These are phyloP conservation scores for Cicer bijugum DNA, from an alignment of 306 rosid genomes.

Conservation along the genomic window DNA sequence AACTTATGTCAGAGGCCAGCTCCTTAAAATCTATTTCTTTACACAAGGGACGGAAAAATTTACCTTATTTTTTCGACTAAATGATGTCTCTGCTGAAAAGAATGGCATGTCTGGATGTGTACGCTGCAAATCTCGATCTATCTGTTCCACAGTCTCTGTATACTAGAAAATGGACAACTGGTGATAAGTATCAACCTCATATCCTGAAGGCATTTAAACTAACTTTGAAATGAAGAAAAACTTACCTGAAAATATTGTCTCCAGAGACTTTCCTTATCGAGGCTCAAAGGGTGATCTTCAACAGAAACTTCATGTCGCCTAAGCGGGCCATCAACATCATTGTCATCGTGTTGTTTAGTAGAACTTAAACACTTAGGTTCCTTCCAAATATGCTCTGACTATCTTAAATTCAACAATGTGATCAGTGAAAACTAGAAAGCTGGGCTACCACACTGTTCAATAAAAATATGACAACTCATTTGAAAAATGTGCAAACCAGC, in stretches of 20 bases:
- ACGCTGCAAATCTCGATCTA: slow-evolving; percentile 77
- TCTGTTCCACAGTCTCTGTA: slow-evolving; percentile 74
- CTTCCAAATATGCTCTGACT: slow-evolving; percentile 64
- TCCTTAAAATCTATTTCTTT: not conserved
- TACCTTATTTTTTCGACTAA: slow-evolving; percentile 70
- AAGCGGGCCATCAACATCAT: slow-evolving; percentile 61
- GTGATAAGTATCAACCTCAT: slow-evolving; percentile 28
- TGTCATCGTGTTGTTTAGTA: slow-evolving; percentile 45
- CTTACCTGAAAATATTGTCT: slow-evolving; percentile 66
- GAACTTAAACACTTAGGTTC: slow-evolving; percentile 49
- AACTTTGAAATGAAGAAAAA: slow-evolving; percentile 43
- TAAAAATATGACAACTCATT: slow-evolving; percentile 31
- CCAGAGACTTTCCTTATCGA: slow-evolving; percentile 74
- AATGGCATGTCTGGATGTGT: slow-evolving; percentile 82
- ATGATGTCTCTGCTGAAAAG: slow-evolving; percentile 71
- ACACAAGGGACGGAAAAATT: not conserved
- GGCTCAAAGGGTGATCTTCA: slow-evolving; percentile 88
- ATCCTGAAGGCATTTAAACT: slow-evolving; percentile 16
- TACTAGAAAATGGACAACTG: slow-evolving; percentile 53
- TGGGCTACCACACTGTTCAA: slow-evolving; percentile 35
- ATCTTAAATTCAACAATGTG: slow-evolving; percentile 62
- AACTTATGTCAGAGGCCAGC: slow-evolving; percentile 14
- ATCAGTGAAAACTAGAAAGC: slow-evolving; percentile 47
- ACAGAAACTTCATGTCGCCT: slow-evolving; percentile 62
- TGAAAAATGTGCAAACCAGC: slow-evolving; percentile 30